Evolutionary conservation across 2,329 filamentous ascomycete genomes (phyloP).

Genomic region (Teratosphaeriaceae sp.): DNA sequence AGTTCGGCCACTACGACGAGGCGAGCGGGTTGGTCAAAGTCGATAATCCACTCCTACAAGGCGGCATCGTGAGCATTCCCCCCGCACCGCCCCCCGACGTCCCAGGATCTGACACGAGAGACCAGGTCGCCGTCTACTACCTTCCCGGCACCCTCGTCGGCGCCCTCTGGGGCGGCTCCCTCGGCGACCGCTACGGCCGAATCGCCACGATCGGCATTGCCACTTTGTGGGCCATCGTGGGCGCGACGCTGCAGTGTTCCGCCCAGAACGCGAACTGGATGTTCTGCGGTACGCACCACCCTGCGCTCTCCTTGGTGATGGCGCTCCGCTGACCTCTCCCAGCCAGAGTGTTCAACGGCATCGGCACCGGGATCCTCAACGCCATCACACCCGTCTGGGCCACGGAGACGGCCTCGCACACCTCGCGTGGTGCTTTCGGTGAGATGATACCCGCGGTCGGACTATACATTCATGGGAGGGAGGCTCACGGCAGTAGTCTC

Average conservation of each 20-base stretch:
- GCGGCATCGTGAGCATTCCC: slow-evolving; percentile 45
- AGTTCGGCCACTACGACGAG: slow-evolving; percentile 52
- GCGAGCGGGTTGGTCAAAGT: slow-evolving; percentile 44
- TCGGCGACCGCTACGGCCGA: slow-evolving; percentile 57
- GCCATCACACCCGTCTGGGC: slow-evolving; percentile 67
- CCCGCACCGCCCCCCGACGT: no score
- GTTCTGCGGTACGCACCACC: slow-evolving; percentile 43
- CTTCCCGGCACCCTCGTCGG: slow-evolving; percentile 56
- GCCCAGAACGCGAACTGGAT: slow-evolving; percentile 63
- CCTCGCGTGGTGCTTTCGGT: slow-evolving; percentile 50
- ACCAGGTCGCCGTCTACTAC: slow-evolving; percentile 48
- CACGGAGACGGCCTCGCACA: slow-evolving; percentile 62
- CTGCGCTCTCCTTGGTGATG: no score
- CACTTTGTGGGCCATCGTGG: slow-evolving; percentile 38
- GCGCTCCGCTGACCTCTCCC: not conserved
- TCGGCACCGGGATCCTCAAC: slow-evolving; percentile 64
- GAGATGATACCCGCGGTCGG: slow-evolving; percentile 25
- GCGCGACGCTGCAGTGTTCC: slow-evolving; percentile 58
- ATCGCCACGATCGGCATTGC: slow-evolving; percentile 58
- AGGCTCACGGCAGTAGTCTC: slow-evolving; percentile 47
- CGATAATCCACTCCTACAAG: slow-evolving; percentile 54
- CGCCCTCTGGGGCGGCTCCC: slow-evolving; percentile 55
- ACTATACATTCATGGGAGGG: not conserved
- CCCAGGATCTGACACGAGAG: no score
- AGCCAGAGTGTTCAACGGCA: slow-evolving; percentile 27